Evolutionary conservation across 2,329 filamentous ascomycete species (phyloP).

Genomic region (Penicillium hesseltinei): DNA sequence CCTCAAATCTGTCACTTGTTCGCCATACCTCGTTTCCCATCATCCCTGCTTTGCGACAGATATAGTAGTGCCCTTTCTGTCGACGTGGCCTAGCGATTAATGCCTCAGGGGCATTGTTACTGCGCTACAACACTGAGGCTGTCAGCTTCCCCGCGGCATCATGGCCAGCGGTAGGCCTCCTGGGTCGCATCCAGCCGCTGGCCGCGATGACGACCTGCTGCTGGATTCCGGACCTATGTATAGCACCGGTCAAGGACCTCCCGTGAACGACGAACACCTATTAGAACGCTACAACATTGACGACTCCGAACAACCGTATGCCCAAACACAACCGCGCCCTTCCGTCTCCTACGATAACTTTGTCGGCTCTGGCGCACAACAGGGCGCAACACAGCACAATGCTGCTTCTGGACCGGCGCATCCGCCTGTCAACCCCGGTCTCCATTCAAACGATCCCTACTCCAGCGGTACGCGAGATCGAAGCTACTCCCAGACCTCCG

Average conservation of each 20-base stretch:
- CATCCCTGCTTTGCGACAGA: conserved; percentile 3
- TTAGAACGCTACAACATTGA: conserved; percentile 72
- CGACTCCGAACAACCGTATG: conserved; percentile 55
- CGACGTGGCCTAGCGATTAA: conserved; percentile 29
- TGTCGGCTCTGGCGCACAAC: conserved; percentile 64
- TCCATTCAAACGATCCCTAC: conserved; percentile 40
- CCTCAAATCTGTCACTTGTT: not conserved
- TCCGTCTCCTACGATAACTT: conserved; percentile 96
- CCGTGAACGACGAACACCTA: conserved; percentile 78
- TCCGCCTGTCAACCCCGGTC: conserved; percentile 32
- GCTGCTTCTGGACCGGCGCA: conserved; percentile 41
- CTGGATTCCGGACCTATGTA: conserved; percentile 54
- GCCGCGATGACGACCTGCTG: conserved; percentile 46
- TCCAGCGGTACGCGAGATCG: conserved; percentile 39
- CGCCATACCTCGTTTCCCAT: conserved; percentile 5
- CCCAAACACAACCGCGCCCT: conserved; percentile 62
- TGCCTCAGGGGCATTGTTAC: conserved; percentile 38
- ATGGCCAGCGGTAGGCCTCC: conserved; percentile 55
- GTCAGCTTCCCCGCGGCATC: conserved; percentile 37
- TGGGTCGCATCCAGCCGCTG: conserved; percentile 47
- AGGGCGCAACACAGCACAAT: conserved; percentile 43
- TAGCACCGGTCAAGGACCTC: conserved; percentile 70
- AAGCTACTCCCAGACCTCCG: conserved; percentile 72
- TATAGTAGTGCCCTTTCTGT: conserved; percentile 7
- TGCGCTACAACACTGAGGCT: conserved; percentile 31